phyloP scores from a whole-genome alignment of 225 moss, liverwort and hornwort genomes.

The Marchantia paleacea region DNA sequence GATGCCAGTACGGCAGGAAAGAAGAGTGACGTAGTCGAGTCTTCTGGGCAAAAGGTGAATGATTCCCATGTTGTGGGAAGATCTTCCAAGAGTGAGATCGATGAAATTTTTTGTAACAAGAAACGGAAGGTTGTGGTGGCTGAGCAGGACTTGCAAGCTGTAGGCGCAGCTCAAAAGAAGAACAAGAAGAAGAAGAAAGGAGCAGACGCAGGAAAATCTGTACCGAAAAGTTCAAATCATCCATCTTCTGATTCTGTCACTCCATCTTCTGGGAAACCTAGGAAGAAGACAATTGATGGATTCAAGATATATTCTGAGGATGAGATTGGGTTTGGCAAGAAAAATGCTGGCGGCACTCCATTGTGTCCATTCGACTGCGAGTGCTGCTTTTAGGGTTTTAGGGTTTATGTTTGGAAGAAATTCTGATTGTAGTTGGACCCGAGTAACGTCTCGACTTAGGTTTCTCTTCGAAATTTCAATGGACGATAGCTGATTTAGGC shows the following conservation, averaged over 20 bases:
- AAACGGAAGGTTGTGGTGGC: not conserved
- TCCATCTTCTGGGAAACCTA: slow-evolving; percentile 18
- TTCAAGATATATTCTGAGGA: slow-evolving; percentile 65
- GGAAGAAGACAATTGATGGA: slow-evolving; percentile 78
- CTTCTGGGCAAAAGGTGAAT: not conserved
- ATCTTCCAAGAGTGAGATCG: not conserved
- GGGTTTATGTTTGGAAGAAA: no score
- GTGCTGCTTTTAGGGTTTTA: no score
- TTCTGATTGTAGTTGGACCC: no score
- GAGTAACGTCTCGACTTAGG: no score
- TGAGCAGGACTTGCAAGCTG: not conserved
- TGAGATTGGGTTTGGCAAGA: slow-evolving; percentile 76
- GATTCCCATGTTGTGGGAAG: not conserved
- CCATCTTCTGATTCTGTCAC: not conserved
- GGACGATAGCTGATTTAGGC: no score
- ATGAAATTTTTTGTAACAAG: not conserved
- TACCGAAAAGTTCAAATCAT: slow-evolving; percentile 3
- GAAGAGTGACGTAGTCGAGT: not conserved
- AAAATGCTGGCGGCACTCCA: slow-evolving; percentile 64
- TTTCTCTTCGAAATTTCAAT: no score
- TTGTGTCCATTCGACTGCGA: slow-evolving; percentile 84
- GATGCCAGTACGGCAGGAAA: not conserved
- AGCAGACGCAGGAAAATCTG: slow-evolving; percentile 41
- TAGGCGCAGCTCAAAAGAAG: not conserved
- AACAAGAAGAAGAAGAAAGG: slow-evolving; percentile 17